Conservation (phyloP, 108 stramenopile species). For the Schizochytrium sp. region DNA sequence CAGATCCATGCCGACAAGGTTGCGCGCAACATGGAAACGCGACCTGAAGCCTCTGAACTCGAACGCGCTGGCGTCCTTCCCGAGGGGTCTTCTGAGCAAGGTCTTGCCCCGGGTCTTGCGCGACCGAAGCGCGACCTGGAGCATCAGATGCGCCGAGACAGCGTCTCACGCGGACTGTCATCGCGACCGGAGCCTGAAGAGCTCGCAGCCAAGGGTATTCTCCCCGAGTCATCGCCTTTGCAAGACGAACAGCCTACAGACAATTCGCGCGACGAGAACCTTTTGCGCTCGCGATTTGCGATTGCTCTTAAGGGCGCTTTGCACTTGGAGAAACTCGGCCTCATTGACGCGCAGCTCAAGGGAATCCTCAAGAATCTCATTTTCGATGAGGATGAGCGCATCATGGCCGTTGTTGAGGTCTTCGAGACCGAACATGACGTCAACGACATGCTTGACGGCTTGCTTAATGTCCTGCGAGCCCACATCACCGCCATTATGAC, state of each 20-base stretch:
- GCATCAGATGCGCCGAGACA: background rate
- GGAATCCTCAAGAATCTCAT: background rate
- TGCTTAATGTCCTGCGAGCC: background rate
- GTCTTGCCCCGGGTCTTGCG: background rate
- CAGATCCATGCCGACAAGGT: constrained; percentile 7
- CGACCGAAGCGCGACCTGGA: background rate
- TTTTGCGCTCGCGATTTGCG: background rate
- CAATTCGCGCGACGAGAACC: background rate
- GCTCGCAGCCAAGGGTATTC: background rate
- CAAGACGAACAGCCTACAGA: no score
- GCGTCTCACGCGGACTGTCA: background rate
- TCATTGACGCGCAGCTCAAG: background rate
- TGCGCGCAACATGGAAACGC: background rate
- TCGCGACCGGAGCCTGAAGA: background rate
- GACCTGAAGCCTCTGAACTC: background rate
- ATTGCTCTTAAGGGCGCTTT: constrained; percentile 6
- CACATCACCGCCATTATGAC: background rate
- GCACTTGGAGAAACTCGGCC: constrained; percentile 10
- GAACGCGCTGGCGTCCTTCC: background rate
- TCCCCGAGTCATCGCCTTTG: background rate
- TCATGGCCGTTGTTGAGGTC: constrained; percentile 9
- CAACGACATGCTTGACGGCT: background rate
- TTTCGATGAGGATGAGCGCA: background rate
- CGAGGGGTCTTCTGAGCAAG: background rate
- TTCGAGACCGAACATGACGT: background rate